Percentiles rank a stretch among this genome's conserved stretches.
phyloP scores from a whole-genome alignment of 2,329 filamentous ascomycete genomes.

The Ceratocystis diversiconidia region DNA sequence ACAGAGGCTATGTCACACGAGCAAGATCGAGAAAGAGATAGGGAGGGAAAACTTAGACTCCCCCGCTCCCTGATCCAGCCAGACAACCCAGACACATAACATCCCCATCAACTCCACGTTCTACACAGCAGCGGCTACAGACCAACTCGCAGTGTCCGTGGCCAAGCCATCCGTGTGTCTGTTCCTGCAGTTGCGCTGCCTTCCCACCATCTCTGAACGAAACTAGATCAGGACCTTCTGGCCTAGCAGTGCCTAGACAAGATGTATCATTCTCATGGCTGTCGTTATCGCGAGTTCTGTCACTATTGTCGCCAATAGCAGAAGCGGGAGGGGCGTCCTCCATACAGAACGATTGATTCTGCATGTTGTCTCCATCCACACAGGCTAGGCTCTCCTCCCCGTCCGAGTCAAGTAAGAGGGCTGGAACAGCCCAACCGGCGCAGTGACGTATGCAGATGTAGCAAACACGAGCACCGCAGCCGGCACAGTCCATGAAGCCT shows the following conservation, averaged over 20 bases:
- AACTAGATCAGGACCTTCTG: not conserved
- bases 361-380: not conserved
- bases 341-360: not conserved
- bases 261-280: not conserved
- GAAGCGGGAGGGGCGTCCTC: not conserved
- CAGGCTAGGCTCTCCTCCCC: not conserved
- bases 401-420: not conserved
- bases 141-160: conserved; percentile 39
- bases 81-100: conserved; percentile 53
- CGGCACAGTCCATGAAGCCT: conserved; percentile 48
- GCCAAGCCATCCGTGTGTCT: conserved; percentile 26
- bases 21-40: not conserved
- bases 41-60: not conserved
- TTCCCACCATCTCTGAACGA: not conserved
- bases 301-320: not conserved
- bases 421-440: conserved; percentile 30
- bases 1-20: not conserved
- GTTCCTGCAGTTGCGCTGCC: conserved; percentile 18
- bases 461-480: conserved; percentile 48
- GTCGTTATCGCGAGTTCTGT: not conserved
- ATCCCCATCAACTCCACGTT: conserved; percentile 49
- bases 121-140: conserved; percentile 56
- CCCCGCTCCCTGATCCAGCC: conserved; percentile 20
- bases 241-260: not conserved
- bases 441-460: conserved; percentile 56